phyloP scores from a whole-genome alignment of 2,329 filamentous ascomycete species.

The Pyrenophora tritici-repentis region DNA sequence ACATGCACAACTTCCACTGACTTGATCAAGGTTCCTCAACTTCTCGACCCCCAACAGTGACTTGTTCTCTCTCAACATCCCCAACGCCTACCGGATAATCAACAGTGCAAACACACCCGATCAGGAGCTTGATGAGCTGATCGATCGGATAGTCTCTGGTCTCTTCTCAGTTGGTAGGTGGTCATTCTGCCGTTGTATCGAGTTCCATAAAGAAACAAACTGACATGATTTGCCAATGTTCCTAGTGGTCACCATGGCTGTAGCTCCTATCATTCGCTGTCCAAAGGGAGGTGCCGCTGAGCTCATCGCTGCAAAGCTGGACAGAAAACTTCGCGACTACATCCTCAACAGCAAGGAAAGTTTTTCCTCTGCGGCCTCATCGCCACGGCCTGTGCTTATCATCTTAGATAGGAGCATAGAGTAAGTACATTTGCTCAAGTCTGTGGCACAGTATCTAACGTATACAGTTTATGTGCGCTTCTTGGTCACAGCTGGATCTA shows the following conservation, averaged over 20 bases:
- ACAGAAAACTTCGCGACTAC: constrained; percentile 94
- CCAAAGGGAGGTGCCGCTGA: constrained; percentile 92
- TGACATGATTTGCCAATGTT: too few species aligned
- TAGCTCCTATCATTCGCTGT: constrained; percentile 93
- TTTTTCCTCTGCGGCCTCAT: constrained; percentile 78
- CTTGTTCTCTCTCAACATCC: constrained; percentile 62
- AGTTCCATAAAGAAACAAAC: too few species aligned
- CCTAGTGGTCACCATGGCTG: constrained; percentile 90
- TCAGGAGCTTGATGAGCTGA: constrained; percentile 81
- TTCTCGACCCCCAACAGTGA: constrained; percentile 2
- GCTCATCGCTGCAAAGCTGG: constrained; percentile 90
- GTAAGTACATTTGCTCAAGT: too few species aligned
- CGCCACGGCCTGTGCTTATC: constrained; percentile 82
- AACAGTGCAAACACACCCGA: constrained; percentile 92
- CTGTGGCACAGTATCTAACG: too few species aligned
- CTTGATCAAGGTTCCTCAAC: not conserved
- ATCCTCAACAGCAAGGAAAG: constrained; percentile 98
- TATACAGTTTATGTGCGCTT: constrained; percentile 77
- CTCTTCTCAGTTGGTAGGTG: constrained; percentile 77
- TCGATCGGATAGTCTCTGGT: constrained; percentile 92
- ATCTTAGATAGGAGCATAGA: constrained; percentile 96
- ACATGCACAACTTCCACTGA: too few species aligned
- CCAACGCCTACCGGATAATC: constrained; percentile 85
- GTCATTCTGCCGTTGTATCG: too few species aligned
- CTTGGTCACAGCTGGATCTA: constrained; percentile 90